These are phyloP conservation scores for Monosporascus cannonballus DNA, from an alignment of 2,329 filamentous ascomycete species.

Conservation along the genomic window DNA sequence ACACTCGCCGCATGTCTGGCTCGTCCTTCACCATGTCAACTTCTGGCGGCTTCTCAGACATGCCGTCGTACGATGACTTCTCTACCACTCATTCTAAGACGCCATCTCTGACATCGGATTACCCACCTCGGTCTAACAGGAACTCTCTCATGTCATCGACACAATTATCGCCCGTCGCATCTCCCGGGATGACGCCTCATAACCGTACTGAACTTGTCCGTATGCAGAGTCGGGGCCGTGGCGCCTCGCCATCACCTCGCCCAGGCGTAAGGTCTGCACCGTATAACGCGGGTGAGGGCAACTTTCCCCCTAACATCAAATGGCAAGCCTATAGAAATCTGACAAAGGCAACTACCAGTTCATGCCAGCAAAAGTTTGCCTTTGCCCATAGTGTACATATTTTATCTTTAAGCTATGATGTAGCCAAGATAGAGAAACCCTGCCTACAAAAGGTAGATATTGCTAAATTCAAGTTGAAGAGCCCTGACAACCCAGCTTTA, in stretches of 20 bases:
- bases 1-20: slow-evolving; percentile 59
- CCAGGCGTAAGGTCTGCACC: slow-evolving; percentile 63
- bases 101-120: slow-evolving; percentile 60
- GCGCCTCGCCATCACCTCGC: slow-evolving; percentile 64
- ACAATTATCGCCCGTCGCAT: slow-evolving; percentile 66
- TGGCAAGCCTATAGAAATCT: no score
- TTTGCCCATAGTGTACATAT: no score
- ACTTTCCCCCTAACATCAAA: no score
- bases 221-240: slow-evolving; percentile 59
- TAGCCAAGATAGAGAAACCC: no score
- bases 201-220: slow-evolving; percentile 55
- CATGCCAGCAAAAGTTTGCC: no score
- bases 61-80: slow-evolving; percentile 66
- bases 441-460: no score
- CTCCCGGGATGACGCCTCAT: slow-evolving; percentile 59
- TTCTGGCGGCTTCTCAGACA: slow-evolving; percentile 57
- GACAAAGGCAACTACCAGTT: no score
- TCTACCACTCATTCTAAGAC: slow-evolving; percentile 61
- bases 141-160: slow-evolving; percentile 67
- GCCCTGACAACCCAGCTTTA: no score
- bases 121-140: slow-evolving; percentile 59
- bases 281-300: no score
- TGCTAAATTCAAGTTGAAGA: no score
- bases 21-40: slow-evolving; percentile 71
- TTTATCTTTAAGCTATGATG: no score